Conservation (phyloP, 2,329 filamentous ascomycete genomes). For the Fusarium sp. region DNA sequence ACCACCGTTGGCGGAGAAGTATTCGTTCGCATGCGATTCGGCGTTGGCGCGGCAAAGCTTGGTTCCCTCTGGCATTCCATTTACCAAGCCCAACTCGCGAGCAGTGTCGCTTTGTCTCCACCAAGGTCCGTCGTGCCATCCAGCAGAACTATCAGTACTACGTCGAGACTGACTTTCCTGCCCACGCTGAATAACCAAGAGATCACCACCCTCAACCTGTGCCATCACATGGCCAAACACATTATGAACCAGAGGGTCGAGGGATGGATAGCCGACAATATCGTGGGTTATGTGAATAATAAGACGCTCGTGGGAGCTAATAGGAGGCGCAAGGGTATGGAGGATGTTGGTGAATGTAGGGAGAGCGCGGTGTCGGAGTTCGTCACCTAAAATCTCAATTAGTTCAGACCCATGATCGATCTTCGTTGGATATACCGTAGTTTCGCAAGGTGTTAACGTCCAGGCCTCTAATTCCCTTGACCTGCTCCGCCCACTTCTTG, state of each 20-base stretch:
- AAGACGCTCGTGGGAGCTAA: slow-evolving; percentile 94
- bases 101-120: slow-evolving; percentile 80
- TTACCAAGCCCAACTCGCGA: slow-evolving; percentile 82
- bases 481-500: slow-evolving; percentile 94
- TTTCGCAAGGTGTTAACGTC: slow-evolving; percentile 81
- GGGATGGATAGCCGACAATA: slow-evolving; percentile 90
- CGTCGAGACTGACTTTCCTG: slow-evolving; percentile 81
- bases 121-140: slow-evolving; percentile 97
- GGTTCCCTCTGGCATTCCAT: slow-evolving; percentile 84
- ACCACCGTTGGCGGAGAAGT: slow-evolving; percentile 81
- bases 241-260: slow-evolving; percentile 90
- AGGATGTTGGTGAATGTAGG: slow-evolving; percentile 96
- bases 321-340: slow-evolving; percentile 94
- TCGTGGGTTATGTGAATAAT: slow-evolving; percentile 98
- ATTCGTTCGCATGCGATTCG: slow-evolving; percentile 87
- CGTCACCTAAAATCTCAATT: slow-evolving; percentile 72
- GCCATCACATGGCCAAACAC: slow-evolving; percentile 97
- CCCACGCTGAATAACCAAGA: slow-evolving; percentile 93
- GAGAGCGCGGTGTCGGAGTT: slow-evolving; percentile 85
- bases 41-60: slow-evolving; percentile 91
- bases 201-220: slow-evolving; percentile 97
- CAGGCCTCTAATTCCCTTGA: slow-evolving; percentile 69
- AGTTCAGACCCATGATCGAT: neutral
- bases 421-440: slow-evolving; percentile 48
- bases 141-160: slow-evolving; percentile 68